Evolutionary conservation across 2,329 filamentous ascomycete genomes (phyloP).

Genomic region (Exophiala alcalophila): DNA sequence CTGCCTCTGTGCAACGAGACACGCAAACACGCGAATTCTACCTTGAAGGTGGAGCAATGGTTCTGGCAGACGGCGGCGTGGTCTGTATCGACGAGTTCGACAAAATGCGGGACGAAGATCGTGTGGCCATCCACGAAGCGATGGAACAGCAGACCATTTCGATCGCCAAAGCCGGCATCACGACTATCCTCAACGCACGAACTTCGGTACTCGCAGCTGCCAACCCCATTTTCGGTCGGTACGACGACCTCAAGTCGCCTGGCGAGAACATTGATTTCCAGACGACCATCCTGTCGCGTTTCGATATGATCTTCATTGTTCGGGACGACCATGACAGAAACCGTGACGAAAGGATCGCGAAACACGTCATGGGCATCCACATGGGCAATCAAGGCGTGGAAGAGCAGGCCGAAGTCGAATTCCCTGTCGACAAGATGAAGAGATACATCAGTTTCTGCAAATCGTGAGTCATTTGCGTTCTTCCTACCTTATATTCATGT

Average conservation of each 20-base stretch:
- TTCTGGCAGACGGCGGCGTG: conserved; percentile 91
- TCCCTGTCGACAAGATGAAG: conserved; percentile 94
- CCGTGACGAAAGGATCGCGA: conserved; percentile 89
- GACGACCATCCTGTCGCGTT: conserved; percentile 94
- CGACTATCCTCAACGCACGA: conserved; percentile 91
- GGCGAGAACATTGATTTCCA: conserved; percentile 99
- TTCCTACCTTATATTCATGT: not conserved
- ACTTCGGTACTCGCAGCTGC: conserved; percentile 94
- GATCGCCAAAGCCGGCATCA: conserved; percentile 94
- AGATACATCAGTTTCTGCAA: conserved; percentile 97
- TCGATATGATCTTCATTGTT: conserved; percentile 99
- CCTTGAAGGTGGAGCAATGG: conserved; percentile 96
- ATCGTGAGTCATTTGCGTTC: conserved; percentile 62
- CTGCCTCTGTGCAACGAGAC: conserved; percentile 92
- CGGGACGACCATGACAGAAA: conserved; percentile 87
- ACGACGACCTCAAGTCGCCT: conserved; percentile 95
- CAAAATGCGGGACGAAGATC: conserved; percentile 98
- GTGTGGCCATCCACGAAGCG: conserved; percentile 97
- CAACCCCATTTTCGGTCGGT: conserved; percentile 95
- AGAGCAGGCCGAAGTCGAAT: conserved; percentile 80
- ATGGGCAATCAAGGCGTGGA: conserved; percentile 84
- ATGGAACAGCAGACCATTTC: conserved; percentile 99
- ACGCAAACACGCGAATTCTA: conserved; percentile 93
- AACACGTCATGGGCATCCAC: conserved; percentile 95
- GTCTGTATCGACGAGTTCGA: conserved; percentile 99